Evolutionary conservation across 2,329 filamentous ascomycete species (phyloP), one percentile per base, ranked within the genome.

Genomic region (Ceratocystis cubensis): DNA sequence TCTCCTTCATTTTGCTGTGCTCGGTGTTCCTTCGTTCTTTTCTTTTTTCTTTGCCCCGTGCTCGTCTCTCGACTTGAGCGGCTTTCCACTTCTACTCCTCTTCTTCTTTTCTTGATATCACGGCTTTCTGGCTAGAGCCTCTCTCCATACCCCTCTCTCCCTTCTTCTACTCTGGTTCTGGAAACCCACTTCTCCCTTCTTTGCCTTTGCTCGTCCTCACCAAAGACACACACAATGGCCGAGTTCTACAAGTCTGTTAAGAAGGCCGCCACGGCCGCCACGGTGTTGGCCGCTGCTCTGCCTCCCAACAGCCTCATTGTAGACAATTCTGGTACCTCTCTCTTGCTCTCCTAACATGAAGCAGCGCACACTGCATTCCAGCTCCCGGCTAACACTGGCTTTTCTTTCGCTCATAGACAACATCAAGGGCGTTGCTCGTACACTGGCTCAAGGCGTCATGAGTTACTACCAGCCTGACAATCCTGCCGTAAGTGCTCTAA

Each of bases 381-480:
- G 37, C 17, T 10, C 17, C 25, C 2, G 28, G 20, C 37, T 25
- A 44, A 45, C 71, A 88, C 85, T 76, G 44, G 25, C 50, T 13
- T 22, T 10, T 56, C 50, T 30, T 28, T 25, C n/a, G 48, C 48
- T n/a, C 15, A 10, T 56, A 56, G 50, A 57, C n/a, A 88, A 85
- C 0, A 81, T 89, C 71, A 82, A 81, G 70, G 78, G 78, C 69
- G 85, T 84, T 5, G 81, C 86, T 20, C 82, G 80, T 69, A 82
- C 81, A 1, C 75, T 88, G 64, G 85, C 85, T 4, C 77, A 79
- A 63, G 84, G 81, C 61, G 77, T 85, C 71, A 84, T 88, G 78
- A 78, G 78, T 53, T 87, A 84, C 74, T 89, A 88, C 74, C 80
- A 78, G 1, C 86, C 86, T 62, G 86, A 87, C 71, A 75, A 68